These are phyloP conservation scores for Hymenoscyphus linearis DNA, from an alignment of 2,329 filamentous ascomycete species.

Conservation along the genomic window DNA sequence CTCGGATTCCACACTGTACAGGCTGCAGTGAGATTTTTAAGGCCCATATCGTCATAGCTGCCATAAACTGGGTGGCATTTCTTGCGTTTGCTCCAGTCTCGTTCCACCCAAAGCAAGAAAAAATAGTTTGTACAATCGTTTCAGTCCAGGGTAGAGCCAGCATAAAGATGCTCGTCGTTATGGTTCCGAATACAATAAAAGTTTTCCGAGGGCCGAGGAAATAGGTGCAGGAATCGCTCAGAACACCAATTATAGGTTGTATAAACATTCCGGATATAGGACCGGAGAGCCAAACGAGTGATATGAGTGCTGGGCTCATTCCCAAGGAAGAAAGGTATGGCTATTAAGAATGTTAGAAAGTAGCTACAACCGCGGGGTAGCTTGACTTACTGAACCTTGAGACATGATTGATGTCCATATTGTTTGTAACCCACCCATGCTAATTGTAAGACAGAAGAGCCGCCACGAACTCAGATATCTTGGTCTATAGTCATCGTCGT, in stretches of 20 bases:
- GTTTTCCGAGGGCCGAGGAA: conserved; percentile 45
- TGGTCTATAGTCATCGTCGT: neutral
- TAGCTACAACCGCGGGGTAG: neutral
- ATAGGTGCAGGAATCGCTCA: conserved; percentile 44
- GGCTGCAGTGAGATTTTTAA: conserved; percentile 30
- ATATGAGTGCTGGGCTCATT: conserved; percentile 7
- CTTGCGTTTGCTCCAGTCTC: neutral
- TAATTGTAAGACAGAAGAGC: conserved; percentile 4
- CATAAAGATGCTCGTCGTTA: conserved; percentile 43
- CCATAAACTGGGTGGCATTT: conserved; percentile 9
- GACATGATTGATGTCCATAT: conserved; percentile 11
- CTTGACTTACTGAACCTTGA: conserved; percentile 9
- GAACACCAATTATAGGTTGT: conserved; percentile 48
- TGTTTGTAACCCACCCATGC: conserved; percentile 9
- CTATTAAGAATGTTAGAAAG: conserved; percentile 4
- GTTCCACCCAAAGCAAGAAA: neutral
- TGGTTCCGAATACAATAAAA: conserved; percentile 46
- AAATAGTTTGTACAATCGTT: conserved; percentile 32
- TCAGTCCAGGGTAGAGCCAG: conserved; percentile 45
- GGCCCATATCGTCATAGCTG: conserved; percentile 22
- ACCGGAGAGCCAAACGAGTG: conserved; percentile 47
- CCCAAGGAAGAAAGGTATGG: conserved; percentile 8
- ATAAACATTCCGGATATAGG: conserved; percentile 48
- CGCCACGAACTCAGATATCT: neutral
- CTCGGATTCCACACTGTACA: conserved; percentile 28